These are phyloP conservation scores for Aquilaria malaccensis DNA, from an alignment of 345 rosid genomes.

Conservation along the genomic window DNA sequence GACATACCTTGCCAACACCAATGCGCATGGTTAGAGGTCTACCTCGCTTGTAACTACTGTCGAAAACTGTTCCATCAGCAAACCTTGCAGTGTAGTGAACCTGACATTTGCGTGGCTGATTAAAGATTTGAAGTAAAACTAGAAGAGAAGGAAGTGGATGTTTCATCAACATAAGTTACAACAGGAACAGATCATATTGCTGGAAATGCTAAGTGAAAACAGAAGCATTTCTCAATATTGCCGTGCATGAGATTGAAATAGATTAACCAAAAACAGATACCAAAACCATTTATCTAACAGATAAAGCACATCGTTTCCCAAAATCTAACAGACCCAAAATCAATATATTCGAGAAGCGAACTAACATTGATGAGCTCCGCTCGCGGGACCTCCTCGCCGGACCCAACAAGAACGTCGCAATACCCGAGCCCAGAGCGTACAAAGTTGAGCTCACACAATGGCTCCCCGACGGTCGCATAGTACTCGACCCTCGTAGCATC, in stretches of 20 bases:
- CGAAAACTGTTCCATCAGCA: conserved; percentile 82
- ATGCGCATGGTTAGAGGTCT: conserved; percentile 93
- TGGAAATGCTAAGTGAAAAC: too few relatives aligned
- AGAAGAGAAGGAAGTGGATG: too few relatives aligned
- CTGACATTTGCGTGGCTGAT: conserved; percentile 17
- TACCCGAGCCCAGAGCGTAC: conserved; percentile 80
- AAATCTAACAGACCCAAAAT: too few relatives aligned
- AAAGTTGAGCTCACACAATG: conserved; percentile 60
- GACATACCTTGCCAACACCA: conserved; percentile 79
- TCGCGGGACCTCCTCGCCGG: conserved; percentile 66
- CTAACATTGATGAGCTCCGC: conserved; percentile 75
- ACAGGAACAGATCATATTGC: too few relatives aligned
- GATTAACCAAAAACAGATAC: too few relatives aligned
- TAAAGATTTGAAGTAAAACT: too few relatives aligned
- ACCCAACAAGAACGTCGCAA: conserved; percentile 65
- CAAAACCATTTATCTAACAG: too few relatives aligned
- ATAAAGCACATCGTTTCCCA: too few relatives aligned
- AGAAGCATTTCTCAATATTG: too few relatives aligned
- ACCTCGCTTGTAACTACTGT: conserved; percentile 88
- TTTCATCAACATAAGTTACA: too few relatives aligned
- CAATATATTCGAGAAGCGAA: neutral
- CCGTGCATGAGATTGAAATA: too few relatives aligned
- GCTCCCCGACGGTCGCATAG: conserved; percentile 82
- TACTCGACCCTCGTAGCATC: conserved; percentile 85
- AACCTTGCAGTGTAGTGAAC: conserved; percentile 91